Evolutionary conservation across 805 yeast genomes (phyloP).

Genomic region (Clavispora asparagi): DNA sequence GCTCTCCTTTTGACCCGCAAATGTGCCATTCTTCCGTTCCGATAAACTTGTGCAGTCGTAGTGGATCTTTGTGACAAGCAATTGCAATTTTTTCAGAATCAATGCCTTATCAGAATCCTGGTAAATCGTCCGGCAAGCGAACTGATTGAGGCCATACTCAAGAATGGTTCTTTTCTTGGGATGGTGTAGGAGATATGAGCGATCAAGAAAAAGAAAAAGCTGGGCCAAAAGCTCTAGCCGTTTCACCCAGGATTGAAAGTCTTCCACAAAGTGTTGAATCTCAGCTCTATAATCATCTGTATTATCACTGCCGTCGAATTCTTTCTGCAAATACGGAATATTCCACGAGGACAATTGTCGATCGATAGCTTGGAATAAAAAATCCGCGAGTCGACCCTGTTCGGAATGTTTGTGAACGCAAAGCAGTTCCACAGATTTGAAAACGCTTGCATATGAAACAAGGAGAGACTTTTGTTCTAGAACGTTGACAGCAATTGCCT

Average conservation of each 20-base stretch:
- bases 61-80: neutral
- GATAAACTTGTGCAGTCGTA: neutral
- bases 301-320: neutral
- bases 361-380: constrained; percentile 16
- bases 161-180: constrained; percentile 23
- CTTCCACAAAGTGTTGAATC: constrained; percentile 8
- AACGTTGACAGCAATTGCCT: neutral
- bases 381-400: constrained; percentile 24
- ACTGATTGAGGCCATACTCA: constrained; percentile 20
- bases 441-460: constrained; percentile 6
- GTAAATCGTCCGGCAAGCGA: constrained; percentile 12
- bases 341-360: constrained; percentile 5
- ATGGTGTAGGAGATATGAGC: constrained; percentile 29
- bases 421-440: constrained; percentile 25
- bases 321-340: neutral
- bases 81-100: neutral
- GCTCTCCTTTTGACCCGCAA: neutral
- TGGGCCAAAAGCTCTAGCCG: constrained; percentile 21
- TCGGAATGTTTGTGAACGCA: constrained; percentile 29
- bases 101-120: neutral
- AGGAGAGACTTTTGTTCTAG: constrained; percentile 1
- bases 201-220: constrained; percentile 32
- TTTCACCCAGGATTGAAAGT: constrained; percentile 20
- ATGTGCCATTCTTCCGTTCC: neutral
- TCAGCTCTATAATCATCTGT: neutral